Base-by-base conservation (phyloP, 176 grass and related monocot species). In the Puccinellia tenuiflora region DNA sequence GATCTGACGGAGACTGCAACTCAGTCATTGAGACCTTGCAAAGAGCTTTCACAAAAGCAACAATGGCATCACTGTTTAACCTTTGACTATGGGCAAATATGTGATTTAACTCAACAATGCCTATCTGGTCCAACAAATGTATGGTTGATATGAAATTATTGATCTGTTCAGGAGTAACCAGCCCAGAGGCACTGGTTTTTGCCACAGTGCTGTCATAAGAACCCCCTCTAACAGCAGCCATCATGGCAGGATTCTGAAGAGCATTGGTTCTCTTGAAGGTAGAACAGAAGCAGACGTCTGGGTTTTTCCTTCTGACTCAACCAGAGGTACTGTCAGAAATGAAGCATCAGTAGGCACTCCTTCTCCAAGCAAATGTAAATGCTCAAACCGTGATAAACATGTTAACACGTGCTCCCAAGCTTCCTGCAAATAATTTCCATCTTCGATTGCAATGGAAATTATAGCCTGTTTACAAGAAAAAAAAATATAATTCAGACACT, bases 21-120 rank as follows among this genome's bases (percentile, higher is more conserved):
- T 98, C 96, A 22, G 91, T 86, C 72, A 98, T 93, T 48, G 96
- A 93, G 71, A 98, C 96, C 84, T 98, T 98, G 86, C 96, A 98
- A 87, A 96, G 93, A 73, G 96, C 92, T 68, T 91, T 95, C 65
- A 98, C 93, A 91, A 98, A 98, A 91, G 96, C 87, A 76, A 98
- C 93, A 86, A 98, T 98, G 42, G 96, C 96, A 61, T 98, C 93
- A 79, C 96, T 83, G 75, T 98, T 96, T 87, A 98, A 95, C 85
- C 93, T 95, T 73, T 96, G 96, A 59, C 96, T 98, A 81, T 98
- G 92, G 69, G 93, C 89, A 83, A 96, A 98, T 77, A 98, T 93
- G 84, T 98, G 96, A 83, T 98, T 98, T 80, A 98, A 83, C 87
- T 98, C 96, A 85, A 93, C 87, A 93, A 88, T 91, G 60, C 96